A percentile compares a stretch with the other conserved stretches of the same genome.
phyloP scores from a whole-genome alignment of 2,329 filamentous ascomycete genomes.

The Pseudogymnoascus destructans region DNA sequence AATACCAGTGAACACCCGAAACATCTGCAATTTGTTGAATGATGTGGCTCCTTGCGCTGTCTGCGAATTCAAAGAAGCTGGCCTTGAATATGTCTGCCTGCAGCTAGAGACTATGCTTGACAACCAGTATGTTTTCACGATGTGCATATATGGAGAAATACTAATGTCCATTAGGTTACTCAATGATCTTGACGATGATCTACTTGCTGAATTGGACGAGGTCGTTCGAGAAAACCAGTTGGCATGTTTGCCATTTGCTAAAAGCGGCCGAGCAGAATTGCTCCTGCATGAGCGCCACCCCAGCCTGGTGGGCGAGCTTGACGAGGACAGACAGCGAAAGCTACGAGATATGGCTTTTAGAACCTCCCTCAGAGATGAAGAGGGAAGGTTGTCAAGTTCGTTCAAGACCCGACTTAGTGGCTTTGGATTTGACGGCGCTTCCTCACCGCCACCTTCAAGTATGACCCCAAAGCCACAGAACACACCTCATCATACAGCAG shows the following conservation, averaged over 20 bases:
- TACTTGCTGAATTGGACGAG: slow-evolving; percentile 68
- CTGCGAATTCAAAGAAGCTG: slow-evolving; percentile 73
- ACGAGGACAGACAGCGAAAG: slow-evolving; percentile 54
- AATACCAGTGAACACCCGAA: slow-evolving; percentile 57
- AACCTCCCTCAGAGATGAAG: slow-evolving; percentile 48
- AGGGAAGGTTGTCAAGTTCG: slow-evolving; percentile 47
- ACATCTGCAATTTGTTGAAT: slow-evolving; percentile 75
- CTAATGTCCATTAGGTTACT: slow-evolving; percentile 36
- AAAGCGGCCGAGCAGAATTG: slow-evolving; percentile 58
- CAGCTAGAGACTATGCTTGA: slow-evolving; percentile 88
- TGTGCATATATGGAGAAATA: slow-evolving; percentile 14
- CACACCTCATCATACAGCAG: slow-evolving; percentile 39
- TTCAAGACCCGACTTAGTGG: slow-evolving; percentile 47
- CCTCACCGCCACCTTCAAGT: slow-evolving; percentile 25
- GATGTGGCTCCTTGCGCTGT: slow-evolving; percentile 74
- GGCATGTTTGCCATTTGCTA: slow-evolving; percentile 60
- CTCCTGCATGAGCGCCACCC: slow-evolving; percentile 43
- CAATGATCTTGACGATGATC: slow-evolving; percentile 70
- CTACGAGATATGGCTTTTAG: slow-evolving; percentile 67
- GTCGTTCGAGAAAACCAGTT: slow-evolving; percentile 75
- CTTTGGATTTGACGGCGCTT: slow-evolving; percentile 50
- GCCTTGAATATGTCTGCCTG: slow-evolving; percentile 79
- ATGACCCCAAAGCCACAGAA: slow-evolving; percentile 36
- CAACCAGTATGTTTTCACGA: slow-evolving; percentile 46
- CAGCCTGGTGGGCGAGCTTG: slow-evolving; percentile 41